Evolutionary conservation across 1,284 basidiomycete genomes (phyloP).

Genomic region (Agaricales sp.): DNA sequence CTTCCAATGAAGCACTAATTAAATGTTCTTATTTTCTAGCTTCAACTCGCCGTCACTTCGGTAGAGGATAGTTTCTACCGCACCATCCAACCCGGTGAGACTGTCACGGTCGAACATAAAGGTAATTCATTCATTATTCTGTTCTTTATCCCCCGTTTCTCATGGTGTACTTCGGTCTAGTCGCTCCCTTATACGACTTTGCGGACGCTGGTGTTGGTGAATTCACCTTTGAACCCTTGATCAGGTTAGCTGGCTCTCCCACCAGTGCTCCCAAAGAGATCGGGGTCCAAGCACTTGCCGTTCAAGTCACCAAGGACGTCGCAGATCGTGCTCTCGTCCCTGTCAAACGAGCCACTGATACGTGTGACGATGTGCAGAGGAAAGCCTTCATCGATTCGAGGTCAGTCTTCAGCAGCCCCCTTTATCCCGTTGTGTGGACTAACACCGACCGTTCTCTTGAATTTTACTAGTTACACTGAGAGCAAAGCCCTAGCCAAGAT

Average conservation of each 20-base stretch:
- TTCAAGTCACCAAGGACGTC: neutral
- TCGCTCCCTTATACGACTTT: constrained; percentile 7
- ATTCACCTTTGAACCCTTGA: constrained; percentile 9
- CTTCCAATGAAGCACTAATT: neutral
- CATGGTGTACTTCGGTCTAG: neutral
- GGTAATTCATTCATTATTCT: neutral
- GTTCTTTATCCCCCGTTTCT: neutral
- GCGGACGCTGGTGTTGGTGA: constrained; percentile 9
- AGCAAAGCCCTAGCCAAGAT: neutral
- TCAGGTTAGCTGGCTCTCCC: neutral
- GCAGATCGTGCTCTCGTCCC: neutral
- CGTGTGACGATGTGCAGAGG: neutral
- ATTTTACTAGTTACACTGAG: neutral
- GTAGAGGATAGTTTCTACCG: neutral
- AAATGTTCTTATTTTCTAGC: neutral
- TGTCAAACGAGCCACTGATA: neutral
- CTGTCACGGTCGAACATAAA: neutral
- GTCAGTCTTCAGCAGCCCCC: neutral
- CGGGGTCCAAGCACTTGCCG: neutral
- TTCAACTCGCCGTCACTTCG: neutral
- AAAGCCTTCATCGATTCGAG: neutral
- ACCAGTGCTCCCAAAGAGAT: neutral
- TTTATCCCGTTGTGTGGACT: neutral
- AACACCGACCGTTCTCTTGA: too few relatives aligned
- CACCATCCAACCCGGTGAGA: neutral